Percentiles rank a stretch among this genome's conserved stretches.
Evolutionary conservation across 179 eudicot genomes (phyloP).

Genomic region (Drosera spatulata): DNA sequence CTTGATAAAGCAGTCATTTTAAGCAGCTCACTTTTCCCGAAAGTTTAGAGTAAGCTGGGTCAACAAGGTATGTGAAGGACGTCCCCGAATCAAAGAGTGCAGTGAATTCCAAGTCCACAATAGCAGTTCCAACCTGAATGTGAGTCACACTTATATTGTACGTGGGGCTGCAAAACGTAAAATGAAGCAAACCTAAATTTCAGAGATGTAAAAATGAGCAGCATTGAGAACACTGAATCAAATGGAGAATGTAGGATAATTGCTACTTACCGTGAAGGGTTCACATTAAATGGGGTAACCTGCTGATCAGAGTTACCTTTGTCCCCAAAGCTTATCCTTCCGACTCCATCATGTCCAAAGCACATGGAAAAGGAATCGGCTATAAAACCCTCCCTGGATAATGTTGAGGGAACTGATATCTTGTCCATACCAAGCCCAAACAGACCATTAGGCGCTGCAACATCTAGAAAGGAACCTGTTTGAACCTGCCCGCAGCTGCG

Average conservation of each 20-base stretch:
- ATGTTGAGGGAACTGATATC: constrained; percentile 77
- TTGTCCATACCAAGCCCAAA: constrained; percentile 93
- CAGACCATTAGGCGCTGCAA: constrained; percentile 91
- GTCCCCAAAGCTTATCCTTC: constrained; percentile 91
- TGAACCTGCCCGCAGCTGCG: constrained; percentile 83
- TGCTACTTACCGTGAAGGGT: constrained; percentile 59
- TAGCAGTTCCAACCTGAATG: constrained; percentile 41
- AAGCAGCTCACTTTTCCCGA: constrained; percentile 40
- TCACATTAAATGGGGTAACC: constrained; percentile 70
- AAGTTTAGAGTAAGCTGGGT: constrained; percentile 68
- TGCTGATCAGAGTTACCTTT: constrained; percentile 64
- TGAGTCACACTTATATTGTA: constrained; percentile 61
- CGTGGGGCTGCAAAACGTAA: constrained; percentile 37
- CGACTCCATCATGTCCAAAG: constrained; percentile 74
- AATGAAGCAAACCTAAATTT: constrained; percentile 4
- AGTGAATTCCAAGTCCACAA: constrained; percentile 40
- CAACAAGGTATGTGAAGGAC: constrained; percentile 71
- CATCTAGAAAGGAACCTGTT: constrained; percentile 85
- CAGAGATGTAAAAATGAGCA: no score
- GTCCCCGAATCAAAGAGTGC: constrained; percentile 93
- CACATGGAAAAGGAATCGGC: constrained; percentile 98
- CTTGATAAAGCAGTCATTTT: neutral
- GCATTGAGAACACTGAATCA: neutral
- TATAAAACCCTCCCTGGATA: constrained; percentile 60
- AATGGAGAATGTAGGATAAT: constrained; percentile 18